Conservation (phyloP, 805 yeast genomes). For the Pichia manshurica region DNA sequence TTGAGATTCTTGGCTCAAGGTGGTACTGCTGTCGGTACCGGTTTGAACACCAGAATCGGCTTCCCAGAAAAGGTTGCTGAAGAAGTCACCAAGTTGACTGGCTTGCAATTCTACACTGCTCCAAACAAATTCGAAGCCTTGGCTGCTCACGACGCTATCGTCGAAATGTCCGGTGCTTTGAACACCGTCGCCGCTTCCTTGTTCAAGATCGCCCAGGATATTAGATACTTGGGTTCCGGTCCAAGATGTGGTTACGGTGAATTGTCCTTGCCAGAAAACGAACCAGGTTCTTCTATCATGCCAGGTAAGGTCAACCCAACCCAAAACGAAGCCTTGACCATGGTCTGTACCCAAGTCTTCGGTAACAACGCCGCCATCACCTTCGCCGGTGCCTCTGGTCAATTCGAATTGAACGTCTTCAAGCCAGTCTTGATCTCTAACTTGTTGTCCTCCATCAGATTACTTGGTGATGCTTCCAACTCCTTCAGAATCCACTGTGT, state of each 20-base stretch:
- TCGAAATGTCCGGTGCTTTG: conserved; percentile 95
- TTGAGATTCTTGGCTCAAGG: conserved; percentile 91
- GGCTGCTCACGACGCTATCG: conserved; percentile 98
- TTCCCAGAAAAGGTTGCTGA: conserved; percentile 84
- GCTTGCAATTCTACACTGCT: conserved; percentile 85
- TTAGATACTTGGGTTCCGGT: conserved; percentile 96
- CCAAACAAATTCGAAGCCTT: conserved; percentile 99
- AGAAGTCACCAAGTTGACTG: conserved; percentile 80
- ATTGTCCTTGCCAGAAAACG: conserved; percentile 91
- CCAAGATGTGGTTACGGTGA: conserved; percentile 99
- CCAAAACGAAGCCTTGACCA: conserved; percentile 97
- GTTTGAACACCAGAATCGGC: conserved; percentile 89
- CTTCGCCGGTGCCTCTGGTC: conserved; percentile 97
- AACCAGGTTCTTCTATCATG: conserved; percentile 99
- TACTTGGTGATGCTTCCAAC: conserved; percentile 80
- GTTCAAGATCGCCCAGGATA: conserved; percentile 96
- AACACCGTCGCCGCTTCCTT: conserved; percentile 92
- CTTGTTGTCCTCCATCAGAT: conserved; percentile 79
- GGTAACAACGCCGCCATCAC: conserved; percentile 96
- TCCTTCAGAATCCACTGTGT: conserved; percentile 95
- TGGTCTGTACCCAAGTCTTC: conserved; percentile 96
- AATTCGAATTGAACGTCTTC: conserved; percentile 96
- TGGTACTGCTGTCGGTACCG: conserved; percentile 99
- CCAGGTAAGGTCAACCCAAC: conserved; percentile 99
- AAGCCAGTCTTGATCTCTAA: conserved; percentile 94